Base-by-base conservation (phyloP, 2,329 filamentous ascomycete genomes). In the Diaporthe humulicola region DNA sequence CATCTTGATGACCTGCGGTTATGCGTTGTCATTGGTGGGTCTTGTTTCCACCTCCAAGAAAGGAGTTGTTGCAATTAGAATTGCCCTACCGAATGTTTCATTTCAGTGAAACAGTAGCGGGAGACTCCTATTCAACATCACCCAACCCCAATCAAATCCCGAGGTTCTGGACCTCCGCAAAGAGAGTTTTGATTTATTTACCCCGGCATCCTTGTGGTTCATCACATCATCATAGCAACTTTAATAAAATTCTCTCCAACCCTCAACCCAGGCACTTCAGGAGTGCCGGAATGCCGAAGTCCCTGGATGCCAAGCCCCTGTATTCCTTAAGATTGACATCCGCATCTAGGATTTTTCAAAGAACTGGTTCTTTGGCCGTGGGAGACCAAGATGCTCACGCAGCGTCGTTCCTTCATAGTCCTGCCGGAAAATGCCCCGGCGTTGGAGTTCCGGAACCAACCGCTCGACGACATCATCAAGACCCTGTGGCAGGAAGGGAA, bases 331-430 rank as follows among this genome's bases (percentile, higher is more conserved):
- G 33, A 17, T 14, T 8, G 42, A 30, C 48, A 17, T n/a, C 9
- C 9, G 48, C 7, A 4, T 28, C 28, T 33, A 69, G n/a, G 19
- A 17, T n/a, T 66, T 33, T 22, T 75, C 74, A 30, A 85, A 85
- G 74, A 85, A 85, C 22, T 74, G 77, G 36, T 85, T 85, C 61
- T 78, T 80, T 1, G 88, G 88, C 30, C 88, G 81, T 14, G 86
- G 85, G 42, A 90, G 83, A 6, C 88, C 88, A 54, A 90, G 82
- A 79, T 91, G 88, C 52, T 90, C 88, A 54, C 89, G 81, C 77
- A 90, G 79, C 1, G 88, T 90, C 1, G 83, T 84, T 1, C 88
- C 89, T 64, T 86, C 82, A 76, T 90, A 90, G 1, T 90, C 88
- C 9, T 83, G 77, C 6, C 88, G 81, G 79, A 90, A 90, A 2